Percentiles rank a stretch among this genome's conserved stretches.
Evolutionary conservation across 1,284 basidiomycete genomes (phyloP).

Genomic region (Malassezia yamatoensis): DNA sequence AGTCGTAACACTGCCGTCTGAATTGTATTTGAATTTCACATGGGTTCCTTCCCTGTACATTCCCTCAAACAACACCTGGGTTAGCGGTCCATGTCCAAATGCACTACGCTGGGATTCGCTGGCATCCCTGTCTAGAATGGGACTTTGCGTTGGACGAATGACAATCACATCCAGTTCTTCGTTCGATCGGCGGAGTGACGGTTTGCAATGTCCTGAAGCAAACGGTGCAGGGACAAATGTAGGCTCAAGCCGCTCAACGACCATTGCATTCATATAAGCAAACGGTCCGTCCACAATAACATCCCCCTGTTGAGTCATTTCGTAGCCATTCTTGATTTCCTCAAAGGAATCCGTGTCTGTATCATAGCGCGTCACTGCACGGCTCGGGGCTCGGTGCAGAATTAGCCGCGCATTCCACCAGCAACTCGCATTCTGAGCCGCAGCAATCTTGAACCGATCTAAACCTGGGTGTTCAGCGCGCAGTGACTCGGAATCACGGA

Average conservation of each 20-base stretch:
- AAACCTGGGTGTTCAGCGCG: constrained; percentile 61
- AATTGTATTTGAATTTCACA: constrained; percentile 22
- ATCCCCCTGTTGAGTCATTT: not conserved
- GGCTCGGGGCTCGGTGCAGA: constrained; percentile 51
- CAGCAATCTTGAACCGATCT: constrained; percentile 77
- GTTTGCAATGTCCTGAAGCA: constrained; percentile 18
- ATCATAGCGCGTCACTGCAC: constrained; percentile 56
- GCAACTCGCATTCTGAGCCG: constrained; percentile 60
- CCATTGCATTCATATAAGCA: constrained; percentile 67
- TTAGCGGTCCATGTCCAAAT: constrained; percentile 22
- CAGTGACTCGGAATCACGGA: constrained; percentile 57
- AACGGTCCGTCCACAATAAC: constrained; percentile 56
- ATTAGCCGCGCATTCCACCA: constrained; percentile 62
- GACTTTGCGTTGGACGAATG: constrained; percentile 61
- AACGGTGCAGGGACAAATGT: constrained; percentile 66
- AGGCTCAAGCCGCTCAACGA: constrained; percentile 73
- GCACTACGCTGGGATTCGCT: not conserved
- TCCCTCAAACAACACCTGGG: constrained; percentile 19
- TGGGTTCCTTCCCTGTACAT: constrained; percentile 40
- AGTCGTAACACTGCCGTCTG: constrained; percentile 5
- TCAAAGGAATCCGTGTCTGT: constrained; percentile 53
- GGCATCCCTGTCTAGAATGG: not conserved
- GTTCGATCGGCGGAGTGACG: constrained; percentile 22
- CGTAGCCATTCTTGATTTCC: not conserved
- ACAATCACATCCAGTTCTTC: constrained; percentile 64